Evolutionary conservation across 495 filamentous ascomycete genomes (phyloP), one percentile per base, ranked within the genome.

Genomic region (Trichocladium antarcticum): DNA sequence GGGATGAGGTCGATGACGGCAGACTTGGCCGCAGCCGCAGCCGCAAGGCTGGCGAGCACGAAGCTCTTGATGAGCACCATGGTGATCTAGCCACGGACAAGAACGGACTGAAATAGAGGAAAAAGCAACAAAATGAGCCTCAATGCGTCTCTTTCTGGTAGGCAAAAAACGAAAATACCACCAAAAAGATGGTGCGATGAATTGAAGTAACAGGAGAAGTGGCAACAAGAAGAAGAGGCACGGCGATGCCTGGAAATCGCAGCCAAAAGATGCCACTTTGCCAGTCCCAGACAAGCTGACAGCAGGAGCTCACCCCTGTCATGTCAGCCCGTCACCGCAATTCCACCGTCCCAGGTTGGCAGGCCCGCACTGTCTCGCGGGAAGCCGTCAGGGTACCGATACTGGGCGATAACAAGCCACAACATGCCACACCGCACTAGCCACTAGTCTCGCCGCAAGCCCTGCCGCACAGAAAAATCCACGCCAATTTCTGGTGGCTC

Each of bases 1-100:
- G 90, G 88, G 53, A 84, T 80, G 44, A 97, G 81, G 67, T 96
- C 89, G 50, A 89, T 68, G 43, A 96, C 90, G n/a, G 74, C 72
- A 16, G 75, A 79, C 50, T 75, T 74, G 51, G 73, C 73, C 6
- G 70, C 64, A n/a, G 59, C 73, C 7, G 59, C 59, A 42, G 68
- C 67, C 39, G 67, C 59, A 9, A 76, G 66, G 51, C 68, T 65
- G 31, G 68, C 64, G 59, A 74, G 57, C 60, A 75, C 57, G 58
- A 78, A 71, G 67, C 68, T 73, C 71, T 75, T 75, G 48, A 77
- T 37, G 24, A 74, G 62, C 59, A 76, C 69, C 71, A 74, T 74
- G 51, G 44, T 62, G 53, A 46, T 54, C n/a, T n/a, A n/a, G n/a
- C n/a, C n/a, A n/a, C n/a, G n/a, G n/a, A n/a, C n/a, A n/a, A n/a